These are phyloP conservation scores for Edaphochlamys debaryana DNA, from an alignment of 139 green algal genomes.

Conservation along the genomic window DNA sequence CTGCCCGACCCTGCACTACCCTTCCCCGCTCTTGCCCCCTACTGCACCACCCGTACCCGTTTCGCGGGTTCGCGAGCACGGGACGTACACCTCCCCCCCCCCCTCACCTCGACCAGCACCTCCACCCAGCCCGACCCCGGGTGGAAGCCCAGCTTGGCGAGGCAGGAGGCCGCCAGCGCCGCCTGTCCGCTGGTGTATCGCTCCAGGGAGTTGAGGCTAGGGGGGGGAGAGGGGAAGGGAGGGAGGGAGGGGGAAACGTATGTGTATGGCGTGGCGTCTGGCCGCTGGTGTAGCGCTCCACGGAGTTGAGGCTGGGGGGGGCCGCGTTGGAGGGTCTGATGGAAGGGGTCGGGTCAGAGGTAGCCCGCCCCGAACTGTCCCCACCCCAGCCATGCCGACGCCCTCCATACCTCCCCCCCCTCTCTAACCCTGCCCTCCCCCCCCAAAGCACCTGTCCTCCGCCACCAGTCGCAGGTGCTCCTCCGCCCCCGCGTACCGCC, in stretches of 20 bases:
- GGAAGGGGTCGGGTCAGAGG: too few relatives aligned
- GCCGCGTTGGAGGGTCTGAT: neutral
- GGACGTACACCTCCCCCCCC: neutral
- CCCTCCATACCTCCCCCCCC: neutral
- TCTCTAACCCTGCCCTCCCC: neutral
- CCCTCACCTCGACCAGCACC: slow-evolving; percentile 6
- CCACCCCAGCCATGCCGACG: too few relatives aligned
- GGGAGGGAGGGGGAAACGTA: too few relatives aligned
- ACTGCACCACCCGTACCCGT: too few relatives aligned
- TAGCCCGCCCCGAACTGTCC: too few relatives aligned
- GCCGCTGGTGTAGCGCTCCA: too few relatives aligned
- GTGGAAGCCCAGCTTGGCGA: slow-evolving; percentile 8
- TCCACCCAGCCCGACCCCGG: slow-evolving; percentile 32
- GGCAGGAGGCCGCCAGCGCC: slow-evolving; percentile 27
- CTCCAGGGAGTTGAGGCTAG: slow-evolving; percentile 31
- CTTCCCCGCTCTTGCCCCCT: too few relatives aligned
- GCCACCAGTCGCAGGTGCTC: slow-evolving; percentile 25
- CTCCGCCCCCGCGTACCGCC: neutral
- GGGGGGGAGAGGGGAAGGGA: neutral
- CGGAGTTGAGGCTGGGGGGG: neutral
- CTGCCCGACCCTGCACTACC: too few relatives aligned
- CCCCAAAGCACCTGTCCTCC: slow-evolving; percentile 36
- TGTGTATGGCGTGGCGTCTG: too few relatives aligned
- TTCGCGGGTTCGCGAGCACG: too few relatives aligned
- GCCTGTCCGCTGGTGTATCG: slow-evolving; percentile 14